These are phyloP conservation scores for Malassezia obtusa DNA, from an alignment of 1,284 basidiomycete genomes.

Conservation along the genomic window DNA sequence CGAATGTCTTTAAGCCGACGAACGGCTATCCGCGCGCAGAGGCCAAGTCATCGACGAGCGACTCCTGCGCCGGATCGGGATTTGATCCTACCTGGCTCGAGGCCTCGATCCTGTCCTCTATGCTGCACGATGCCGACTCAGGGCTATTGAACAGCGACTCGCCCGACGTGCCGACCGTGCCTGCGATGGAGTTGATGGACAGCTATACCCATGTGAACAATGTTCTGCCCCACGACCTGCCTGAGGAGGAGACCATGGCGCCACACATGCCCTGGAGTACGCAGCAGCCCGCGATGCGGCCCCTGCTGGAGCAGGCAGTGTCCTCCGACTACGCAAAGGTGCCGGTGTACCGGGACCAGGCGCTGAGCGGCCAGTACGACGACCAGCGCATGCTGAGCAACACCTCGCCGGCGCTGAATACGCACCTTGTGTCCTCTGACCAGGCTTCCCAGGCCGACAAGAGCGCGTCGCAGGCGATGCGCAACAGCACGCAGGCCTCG, in stretches of 20 bases:
- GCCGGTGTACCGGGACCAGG: background rate
- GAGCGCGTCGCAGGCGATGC: no score
- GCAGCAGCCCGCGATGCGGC: background rate
- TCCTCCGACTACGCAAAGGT: background rate
- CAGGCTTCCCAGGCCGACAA: background rate
- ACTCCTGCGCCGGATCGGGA: slow-evolving; percentile 30
- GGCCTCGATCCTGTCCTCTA: slow-evolving; percentile 81
- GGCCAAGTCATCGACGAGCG: background rate
- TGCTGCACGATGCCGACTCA: slow-evolving; percentile 53
- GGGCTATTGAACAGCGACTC: slow-evolving; percentile 25
- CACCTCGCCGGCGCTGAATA: background rate
- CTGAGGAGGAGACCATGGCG: background rate
- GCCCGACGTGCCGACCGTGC: slow-evolving; percentile 27
- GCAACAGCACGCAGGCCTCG: no score
- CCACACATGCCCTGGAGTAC: background rate
- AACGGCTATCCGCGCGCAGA: background rate
- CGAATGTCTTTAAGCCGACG: background rate
- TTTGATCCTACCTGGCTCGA: slow-evolving; percentile 68
- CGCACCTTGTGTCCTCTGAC: background rate
- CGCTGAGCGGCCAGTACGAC: background rate
- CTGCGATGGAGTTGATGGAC: slow-evolving; percentile 30
- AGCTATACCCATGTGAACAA: slow-evolving; percentile 14
- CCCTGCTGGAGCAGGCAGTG: background rate
- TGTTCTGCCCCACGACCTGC: background rate
- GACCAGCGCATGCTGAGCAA: background rate